Percentiles rank a stretch among this genome's conserved stretches.
phyloP scores from a whole-genome alignment of 2,329 filamentous ascomycete species.

The Chrysoporthe deuterocubensis region DNA sequence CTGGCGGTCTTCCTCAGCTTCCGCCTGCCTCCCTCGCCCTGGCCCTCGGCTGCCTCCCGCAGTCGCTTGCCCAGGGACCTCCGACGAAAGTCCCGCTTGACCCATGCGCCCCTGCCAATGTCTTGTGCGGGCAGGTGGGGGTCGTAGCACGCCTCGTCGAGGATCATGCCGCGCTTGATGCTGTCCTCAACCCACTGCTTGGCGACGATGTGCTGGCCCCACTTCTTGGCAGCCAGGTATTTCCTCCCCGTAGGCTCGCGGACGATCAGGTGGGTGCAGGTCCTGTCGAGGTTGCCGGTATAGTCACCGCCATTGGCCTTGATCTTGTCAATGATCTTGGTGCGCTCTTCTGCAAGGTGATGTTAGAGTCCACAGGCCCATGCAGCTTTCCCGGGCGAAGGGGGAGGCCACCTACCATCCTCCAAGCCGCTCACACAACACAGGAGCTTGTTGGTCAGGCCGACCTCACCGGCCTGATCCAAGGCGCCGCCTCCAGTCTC shows the following conservation, averaged over 20 bases:
- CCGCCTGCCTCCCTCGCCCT: constrained; percentile 63
- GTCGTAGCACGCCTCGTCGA: constrained; percentile 86
- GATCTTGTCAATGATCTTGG: constrained; percentile 71
- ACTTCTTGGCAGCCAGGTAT: constrained; percentile 83
- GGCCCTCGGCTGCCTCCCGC: constrained; percentile 51
- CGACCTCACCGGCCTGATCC: constrained; percentile 33
- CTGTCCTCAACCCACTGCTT: constrained; percentile 86
- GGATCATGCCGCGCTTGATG: constrained; percentile 82
- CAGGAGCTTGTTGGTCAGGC: constrained; percentile 47
- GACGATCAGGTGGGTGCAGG: constrained; percentile 86
- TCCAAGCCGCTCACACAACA: constrained; percentile 64
- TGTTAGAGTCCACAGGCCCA: not conserved
- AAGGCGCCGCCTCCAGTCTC: constrained; percentile 54
- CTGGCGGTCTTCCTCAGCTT: constrained; percentile 90
- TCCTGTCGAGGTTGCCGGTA: constrained; percentile 82
- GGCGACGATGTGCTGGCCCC: constrained; percentile 79
- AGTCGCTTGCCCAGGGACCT: constrained; percentile 61
- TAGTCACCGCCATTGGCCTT: constrained; percentile 78
- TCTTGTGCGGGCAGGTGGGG: constrained; percentile 70
- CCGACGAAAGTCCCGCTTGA: constrained; percentile 53
- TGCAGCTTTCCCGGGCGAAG: too few relatives aligned
- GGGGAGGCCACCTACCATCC: constrained; percentile 43
- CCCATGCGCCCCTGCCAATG: constrained; percentile 80
- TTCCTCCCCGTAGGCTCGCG: constrained; percentile 82
- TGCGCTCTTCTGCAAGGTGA: constrained; percentile 61